Evolutionary conservation across 2,329 filamentous ascomycete species (phyloP).

Genomic region (Penicillium sp.): DNA sequence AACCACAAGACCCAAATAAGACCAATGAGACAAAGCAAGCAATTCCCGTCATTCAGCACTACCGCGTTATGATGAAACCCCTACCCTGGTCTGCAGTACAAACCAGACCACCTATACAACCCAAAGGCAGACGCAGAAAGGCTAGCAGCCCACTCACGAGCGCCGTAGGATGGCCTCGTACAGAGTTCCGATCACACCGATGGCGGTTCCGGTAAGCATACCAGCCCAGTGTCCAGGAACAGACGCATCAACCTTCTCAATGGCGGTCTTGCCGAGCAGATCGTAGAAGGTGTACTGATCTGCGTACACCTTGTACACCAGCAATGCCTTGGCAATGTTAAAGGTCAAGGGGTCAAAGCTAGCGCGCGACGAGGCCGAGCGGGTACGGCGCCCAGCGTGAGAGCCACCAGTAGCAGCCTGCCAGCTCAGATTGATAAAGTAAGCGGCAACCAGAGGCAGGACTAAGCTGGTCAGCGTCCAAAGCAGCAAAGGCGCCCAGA

Average conservation of each 20-base stretch:
- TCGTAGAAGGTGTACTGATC: conserved; percentile 44
- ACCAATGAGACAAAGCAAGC: not conserved
- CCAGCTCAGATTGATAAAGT: conserved; percentile 84
- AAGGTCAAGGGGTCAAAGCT: conserved; percentile 81
- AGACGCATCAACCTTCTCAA: conserved; percentile 38
- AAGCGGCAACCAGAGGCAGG: conserved; percentile 69
- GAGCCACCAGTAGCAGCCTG: conserved; percentile 37
- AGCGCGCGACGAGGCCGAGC: conserved; percentile 25
- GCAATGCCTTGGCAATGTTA: conserved; percentile 80
- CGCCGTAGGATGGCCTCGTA: conserved; percentile 49
- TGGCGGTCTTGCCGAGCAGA: conserved; percentile 35
- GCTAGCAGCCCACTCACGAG: conserved; percentile 22
- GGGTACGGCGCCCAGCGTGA: conserved; percentile 24
- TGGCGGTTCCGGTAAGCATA: conserved; percentile 42
- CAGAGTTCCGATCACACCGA: conserved; percentile 43
- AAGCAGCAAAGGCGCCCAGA: conserved; percentile 77
- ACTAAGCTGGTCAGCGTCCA: conserved; percentile 72
- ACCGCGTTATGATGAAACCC: not conserved
- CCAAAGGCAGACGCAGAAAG: conserved; percentile 7
- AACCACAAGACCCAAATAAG: not conserved
- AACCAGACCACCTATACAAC: conserved; percentile 19
- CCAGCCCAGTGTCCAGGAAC: conserved; percentile 41
- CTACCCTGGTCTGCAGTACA: conserved; percentile 4
- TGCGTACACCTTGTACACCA: conserved; percentile 76
- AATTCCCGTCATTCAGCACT: conserved; percentile 3